Base-by-base conservation (phyloP, 805 yeast genomes). In the Vanderwaltozyma yarrowii region DNA sequence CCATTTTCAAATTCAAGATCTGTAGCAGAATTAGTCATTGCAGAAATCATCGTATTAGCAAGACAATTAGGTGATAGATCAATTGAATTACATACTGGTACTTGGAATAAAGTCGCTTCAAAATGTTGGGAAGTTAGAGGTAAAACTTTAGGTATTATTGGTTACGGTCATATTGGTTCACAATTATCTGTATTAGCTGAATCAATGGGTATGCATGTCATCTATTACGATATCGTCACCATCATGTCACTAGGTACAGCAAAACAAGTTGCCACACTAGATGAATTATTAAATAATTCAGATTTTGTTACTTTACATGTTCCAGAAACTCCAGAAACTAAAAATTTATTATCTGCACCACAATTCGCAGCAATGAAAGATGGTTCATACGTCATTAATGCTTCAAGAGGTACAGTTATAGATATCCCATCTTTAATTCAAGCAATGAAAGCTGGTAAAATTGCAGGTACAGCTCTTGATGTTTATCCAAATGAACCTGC, bases 71-170 rank as follows among this genome's bases (percentile, higher is more conserved):
- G 96, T 56, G 98, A 92, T 65, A 80, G 98, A 67, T 85, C 95
- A 26, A 80, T 81, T 49, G 98, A 92, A 70, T 61, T 92, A 70
- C 98, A 89, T 70, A 75, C 89, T 39, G 96, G 96, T 48, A 79
- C 89, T 45, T 92, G 98, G 98, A 92, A 92, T 71, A 92, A 92
- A 70, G 96, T 89, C 52, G 71, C 83, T 54, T 73, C 85, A 49
- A 87, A 76, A 64, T 92, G 98, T 69, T 92, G 97, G 97, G 98
- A 92, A 69, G 88, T 92, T 51, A 83, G 98, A 69, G 98, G 98
- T 50, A 92, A 92, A 66, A 89, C 98, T 35, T 72, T 92, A 53
- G 98, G 98, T 45, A 92, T 92, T 56, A 73, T 92, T 29, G 98
- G 98, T 51, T 92, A 92, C 58, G 98, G 98, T 54, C 98, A 92